phyloP scores from a whole-genome alignment of 495 filamentous ascomycete species.

The Aspergillus bridgeri region DNA sequence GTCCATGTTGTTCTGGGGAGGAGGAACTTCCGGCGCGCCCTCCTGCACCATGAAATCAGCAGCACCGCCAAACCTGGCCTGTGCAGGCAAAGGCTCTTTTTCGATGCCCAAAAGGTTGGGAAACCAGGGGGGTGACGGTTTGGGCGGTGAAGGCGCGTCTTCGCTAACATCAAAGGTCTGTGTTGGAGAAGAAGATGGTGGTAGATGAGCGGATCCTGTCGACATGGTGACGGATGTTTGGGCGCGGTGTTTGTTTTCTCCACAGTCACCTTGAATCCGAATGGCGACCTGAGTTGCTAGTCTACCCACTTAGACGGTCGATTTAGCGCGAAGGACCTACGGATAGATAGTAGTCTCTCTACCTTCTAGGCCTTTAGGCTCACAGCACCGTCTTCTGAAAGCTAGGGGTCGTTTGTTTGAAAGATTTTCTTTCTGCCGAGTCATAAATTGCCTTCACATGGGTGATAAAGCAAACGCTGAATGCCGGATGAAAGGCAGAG shows the following conservation, averaged over 20 bases:
- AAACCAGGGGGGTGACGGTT: conserved; percentile 24
- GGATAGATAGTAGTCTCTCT: conserved; percentile 1
- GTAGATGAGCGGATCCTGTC: conserved; percentile 27
- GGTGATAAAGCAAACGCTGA: neutral
- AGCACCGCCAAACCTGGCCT: conserved; percentile 34
- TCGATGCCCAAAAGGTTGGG: conserved; percentile 35
- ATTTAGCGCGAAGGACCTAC: conserved; percentile 7
- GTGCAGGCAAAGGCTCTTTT: conserved; percentile 32
- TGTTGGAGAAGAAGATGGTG: conserved; percentile 16
- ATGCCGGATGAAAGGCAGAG: neutral
- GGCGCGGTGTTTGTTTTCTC: conserved; percentile 32
- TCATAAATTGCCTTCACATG: neutral
- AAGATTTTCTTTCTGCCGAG: neutral
- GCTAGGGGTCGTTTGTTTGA: neutral
- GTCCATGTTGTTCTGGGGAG: conserved; percentile 26
- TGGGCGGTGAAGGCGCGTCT: conserved; percentile 24
- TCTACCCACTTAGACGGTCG: conserved; percentile 16
- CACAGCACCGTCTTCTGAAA: neutral
- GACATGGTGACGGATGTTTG: conserved; percentile 37
- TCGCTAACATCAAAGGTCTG: conserved; percentile 18
- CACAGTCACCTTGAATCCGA: conserved; percentile 19
- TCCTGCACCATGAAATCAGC: conserved; percentile 36
- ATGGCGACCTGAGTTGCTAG: conserved; percentile 8
- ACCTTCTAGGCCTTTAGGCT: conserved; percentile 1
- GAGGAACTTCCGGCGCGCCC: conserved; percentile 28